phyloP scores from a whole-genome alignment of 768 basidiomycete genomes.

The Rossbeevera mucosa region DNA sequence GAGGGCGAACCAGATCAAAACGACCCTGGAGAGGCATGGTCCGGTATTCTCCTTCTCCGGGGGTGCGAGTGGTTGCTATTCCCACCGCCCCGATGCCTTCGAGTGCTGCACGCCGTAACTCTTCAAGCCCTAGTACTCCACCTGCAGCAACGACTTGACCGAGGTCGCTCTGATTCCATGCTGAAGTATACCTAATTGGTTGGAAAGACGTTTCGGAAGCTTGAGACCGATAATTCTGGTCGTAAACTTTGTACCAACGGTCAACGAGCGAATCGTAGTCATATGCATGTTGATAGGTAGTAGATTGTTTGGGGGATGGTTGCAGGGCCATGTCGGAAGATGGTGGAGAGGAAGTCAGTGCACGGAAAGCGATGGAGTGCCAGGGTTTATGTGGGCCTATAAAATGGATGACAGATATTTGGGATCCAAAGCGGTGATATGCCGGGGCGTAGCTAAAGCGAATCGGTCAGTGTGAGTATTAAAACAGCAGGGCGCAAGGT shows the following conservation, averaged over 20 bases:
- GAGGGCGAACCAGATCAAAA: slow-evolving; percentile 72
- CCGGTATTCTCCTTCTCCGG: slow-evolving; percentile 67
- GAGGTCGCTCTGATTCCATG: slow-evolving; percentile 56
- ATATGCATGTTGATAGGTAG: slow-evolving; percentile 47
- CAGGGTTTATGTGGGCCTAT: slow-evolving; percentile 97
- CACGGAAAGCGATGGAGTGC: slow-evolving; percentile 67
- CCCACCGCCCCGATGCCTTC: slow-evolving; percentile 26
- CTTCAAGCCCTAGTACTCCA: slow-evolving; percentile 37
- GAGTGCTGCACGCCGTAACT: slow-evolving; percentile 33
- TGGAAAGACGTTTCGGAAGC: slow-evolving; percentile 39
- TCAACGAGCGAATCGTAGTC: slow-evolving; percentile 80
- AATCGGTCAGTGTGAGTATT: slow-evolving; percentile 24
- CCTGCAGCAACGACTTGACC: slow-evolving; percentile 2
- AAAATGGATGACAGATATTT: slow-evolving; percentile 86
- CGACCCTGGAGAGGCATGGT: slow-evolving; percentile 85
- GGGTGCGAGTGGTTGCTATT: slow-evolving; percentile 5
- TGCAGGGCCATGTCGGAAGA: slow-evolving; percentile 32
- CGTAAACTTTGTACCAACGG: slow-evolving; percentile 89
- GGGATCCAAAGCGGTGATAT: slow-evolving; percentile 86
- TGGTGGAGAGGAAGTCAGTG: slow-evolving; percentile 44
- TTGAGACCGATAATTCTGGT: slow-evolving; percentile 74
- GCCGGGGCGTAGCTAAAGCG: slow-evolving; percentile 85
- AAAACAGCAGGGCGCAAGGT: slow-evolving; percentile 20
- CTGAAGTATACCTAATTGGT: slow-evolving; percentile 63
- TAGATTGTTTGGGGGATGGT: slow-evolving; percentile 10